phyloP scores from a whole-genome alignment of 139 green algal species.

The Mesotaenium endlicherianum region DNA sequence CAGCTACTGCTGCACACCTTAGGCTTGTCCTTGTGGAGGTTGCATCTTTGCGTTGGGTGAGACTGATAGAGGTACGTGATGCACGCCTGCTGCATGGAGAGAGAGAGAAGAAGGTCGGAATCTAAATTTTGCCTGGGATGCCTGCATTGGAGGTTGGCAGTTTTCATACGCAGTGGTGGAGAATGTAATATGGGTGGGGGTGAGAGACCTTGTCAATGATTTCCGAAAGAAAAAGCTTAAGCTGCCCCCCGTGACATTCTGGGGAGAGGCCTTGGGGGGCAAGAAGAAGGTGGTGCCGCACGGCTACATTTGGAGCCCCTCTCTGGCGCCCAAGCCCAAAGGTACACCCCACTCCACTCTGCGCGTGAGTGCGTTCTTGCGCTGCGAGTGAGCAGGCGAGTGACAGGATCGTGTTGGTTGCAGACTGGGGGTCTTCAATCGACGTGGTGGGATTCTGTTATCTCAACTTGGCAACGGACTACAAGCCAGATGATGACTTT shows the following conservation, averaged over 20 bases:
- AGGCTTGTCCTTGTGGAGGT: too few species aligned
- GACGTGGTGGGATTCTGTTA: slow-evolving; percentile 67
- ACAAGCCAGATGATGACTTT: slow-evolving; percentile 54
- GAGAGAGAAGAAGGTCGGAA: too few species aligned
- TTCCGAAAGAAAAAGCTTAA: slow-evolving; percentile 38
- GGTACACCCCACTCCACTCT: slow-evolving; percentile 22
- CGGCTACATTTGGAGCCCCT: slow-evolving; percentile 62
- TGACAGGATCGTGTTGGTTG: neutral
- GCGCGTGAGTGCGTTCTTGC: neutral
- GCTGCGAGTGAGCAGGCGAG: neutral
- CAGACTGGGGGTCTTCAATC: slow-evolving; percentile 57
- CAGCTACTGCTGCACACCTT: too few species aligned
- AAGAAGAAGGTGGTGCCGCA: slow-evolving; percentile 32
- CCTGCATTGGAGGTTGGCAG: slow-evolving; percentile 15
- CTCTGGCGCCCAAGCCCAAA: slow-evolving; percentile 59
- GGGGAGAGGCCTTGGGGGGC: neutral
- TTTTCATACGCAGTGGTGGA: slow-evolving; percentile 47
- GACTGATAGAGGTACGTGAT: too few species aligned
- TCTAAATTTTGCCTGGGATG: too few species aligned
- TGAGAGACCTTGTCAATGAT: slow-evolving; percentile 40
- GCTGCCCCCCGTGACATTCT: slow-evolving; percentile 17
- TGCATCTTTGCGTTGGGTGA: too few species aligned
- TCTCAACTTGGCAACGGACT: slow-evolving; percentile 53
- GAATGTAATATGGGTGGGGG: slow-evolving; percentile 25
- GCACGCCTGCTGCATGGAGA: too few species aligned